Percentiles rank a stretch among this genome's conserved stretches.
Conservation (phyloP, 352 stramenopile genomes). For the Phytophthora colocasiae region DNA sequence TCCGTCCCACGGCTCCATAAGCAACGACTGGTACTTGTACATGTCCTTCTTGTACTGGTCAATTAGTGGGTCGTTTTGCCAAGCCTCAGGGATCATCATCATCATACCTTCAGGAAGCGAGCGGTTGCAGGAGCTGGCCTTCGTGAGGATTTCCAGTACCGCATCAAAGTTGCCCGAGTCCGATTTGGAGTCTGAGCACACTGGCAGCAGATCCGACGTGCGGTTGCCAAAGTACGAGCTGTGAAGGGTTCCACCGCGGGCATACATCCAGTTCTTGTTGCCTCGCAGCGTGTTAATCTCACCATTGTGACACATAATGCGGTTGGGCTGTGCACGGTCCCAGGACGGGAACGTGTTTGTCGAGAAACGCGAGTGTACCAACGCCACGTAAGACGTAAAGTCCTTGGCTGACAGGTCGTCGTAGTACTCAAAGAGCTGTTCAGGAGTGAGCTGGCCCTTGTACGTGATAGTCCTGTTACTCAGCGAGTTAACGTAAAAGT, state of each 20-base stretch:
- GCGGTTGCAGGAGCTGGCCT: slow-evolving; percentile 89
- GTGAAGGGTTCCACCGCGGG: slow-evolving; percentile 90
- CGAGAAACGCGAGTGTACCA: slow-evolving; percentile 98
- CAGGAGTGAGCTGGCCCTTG: slow-evolving; percentile 97
- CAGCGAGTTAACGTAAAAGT: slow-evolving; percentile 97
- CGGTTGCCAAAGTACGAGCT: slow-evolving; percentile 93
- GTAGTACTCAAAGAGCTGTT: slow-evolving; percentile 88
- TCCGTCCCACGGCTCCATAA: slow-evolving; percentile 99
- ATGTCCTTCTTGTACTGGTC: slow-evolving; percentile 95
- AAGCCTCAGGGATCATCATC: slow-evolving; percentile 99
- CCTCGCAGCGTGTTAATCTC: slow-evolving; percentile 98
- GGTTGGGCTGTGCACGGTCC: slow-evolving; percentile 96
- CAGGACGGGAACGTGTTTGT: slow-evolving; percentile 98
- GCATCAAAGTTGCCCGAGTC: slow-evolving; percentile 97
- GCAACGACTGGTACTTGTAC: slow-evolving; percentile 97
- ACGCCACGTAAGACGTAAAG: slow-evolving; percentile 94
- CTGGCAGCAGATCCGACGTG: slow-evolving; percentile 91
- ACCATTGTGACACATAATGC: slow-evolving; percentile 99
- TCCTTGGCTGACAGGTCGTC: slow-evolving; percentile 62
- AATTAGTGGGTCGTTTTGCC: slow-evolving; percentile 95
- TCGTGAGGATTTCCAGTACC: slow-evolving; percentile 95
- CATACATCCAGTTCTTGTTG: slow-evolving; percentile 99
- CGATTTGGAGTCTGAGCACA: slow-evolving; percentile 95
- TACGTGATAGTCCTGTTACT: slow-evolving; percentile 96
- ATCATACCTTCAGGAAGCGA: slow-evolving; percentile 96